A percentile compares a stretch with the other conserved stretches of the same genome.
phyloP scores from a whole-genome alignment of 2,329 filamentous ascomycete species.

The Penicillium sp. region DNA sequence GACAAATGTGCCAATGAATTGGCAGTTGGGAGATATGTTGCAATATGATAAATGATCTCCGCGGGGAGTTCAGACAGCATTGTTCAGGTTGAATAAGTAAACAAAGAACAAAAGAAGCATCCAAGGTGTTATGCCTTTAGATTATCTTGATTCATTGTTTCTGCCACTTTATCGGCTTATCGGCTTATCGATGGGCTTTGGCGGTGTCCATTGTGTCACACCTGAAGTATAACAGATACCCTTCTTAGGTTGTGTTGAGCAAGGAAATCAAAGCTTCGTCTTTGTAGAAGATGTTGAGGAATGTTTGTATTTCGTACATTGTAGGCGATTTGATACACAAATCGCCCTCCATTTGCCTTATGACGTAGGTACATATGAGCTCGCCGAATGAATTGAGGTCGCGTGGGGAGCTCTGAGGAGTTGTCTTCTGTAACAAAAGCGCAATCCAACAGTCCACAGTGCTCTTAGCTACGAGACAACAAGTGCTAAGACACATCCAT shows the following conservation, averaged over 20 bases:
- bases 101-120: background rate
- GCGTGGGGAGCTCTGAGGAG: background rate
- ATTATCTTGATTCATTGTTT: background rate
- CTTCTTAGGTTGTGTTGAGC: background rate
- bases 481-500: too few species aligned
- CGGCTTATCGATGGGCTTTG: background rate
- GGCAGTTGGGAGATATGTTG: slow-evolving; percentile 46
- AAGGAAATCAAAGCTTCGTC: background rate
- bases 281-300: background rate
- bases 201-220: background rate
- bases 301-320: too few species aligned
- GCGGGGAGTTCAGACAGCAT: slow-evolving; percentile 41
- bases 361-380: background rate
- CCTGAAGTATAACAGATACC: background rate
- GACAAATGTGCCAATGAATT: slow-evolving; percentile 47
- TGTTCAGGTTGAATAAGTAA: background rate
- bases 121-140: background rate
- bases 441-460: background rate
- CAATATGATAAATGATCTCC: slow-evolving; percentile 46
- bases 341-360: background rate
- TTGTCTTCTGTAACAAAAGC: background rate
- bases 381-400: background rate
- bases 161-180: background rate
- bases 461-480: too few species aligned
- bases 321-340: background rate